Evolutionary conservation across 768 basidiomycete species (phyloP).

Genomic region (Boletus sp.): DNA sequence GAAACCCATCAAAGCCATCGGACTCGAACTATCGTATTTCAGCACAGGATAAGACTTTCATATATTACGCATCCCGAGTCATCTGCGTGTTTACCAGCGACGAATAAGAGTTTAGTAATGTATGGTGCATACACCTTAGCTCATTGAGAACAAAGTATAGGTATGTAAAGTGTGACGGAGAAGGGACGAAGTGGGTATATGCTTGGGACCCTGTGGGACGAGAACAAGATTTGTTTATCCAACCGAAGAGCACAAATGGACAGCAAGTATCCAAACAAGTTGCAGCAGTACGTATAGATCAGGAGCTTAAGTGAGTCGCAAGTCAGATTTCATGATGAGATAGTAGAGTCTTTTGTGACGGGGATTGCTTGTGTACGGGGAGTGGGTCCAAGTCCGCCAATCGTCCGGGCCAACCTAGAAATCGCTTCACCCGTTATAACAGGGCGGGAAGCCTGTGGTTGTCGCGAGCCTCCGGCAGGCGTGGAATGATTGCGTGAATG

Average conservation of each 20-base stretch:
- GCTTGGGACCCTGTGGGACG: conserved; percentile 13
- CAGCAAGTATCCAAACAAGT: conserved; percentile 11
- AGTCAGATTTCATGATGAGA: conserved; percentile 20
- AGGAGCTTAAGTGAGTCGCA: not conserved
- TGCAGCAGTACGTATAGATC: conserved; percentile 14
- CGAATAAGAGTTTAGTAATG: conserved; percentile 16
- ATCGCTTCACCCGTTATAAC: conserved; percentile 73
- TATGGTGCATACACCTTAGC: conserved; percentile 23
- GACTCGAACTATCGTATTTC: conserved; percentile 93
- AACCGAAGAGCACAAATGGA: conserved; percentile 15
- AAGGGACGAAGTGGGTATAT: conserved; percentile 25
- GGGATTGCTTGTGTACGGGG: conserved; percentile 27
- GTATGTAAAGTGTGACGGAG: conserved; percentile 16
- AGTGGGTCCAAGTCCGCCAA: conserved; percentile 40
- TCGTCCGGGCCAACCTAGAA: conserved; percentile 60
- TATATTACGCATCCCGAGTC: not conserved
- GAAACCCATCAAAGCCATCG: conserved; percentile 86
- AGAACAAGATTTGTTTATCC: conserved; percentile 18
- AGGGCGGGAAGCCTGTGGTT: conserved; percentile 53
- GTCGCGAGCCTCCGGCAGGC: conserved; percentile 43
- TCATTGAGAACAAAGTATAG: conserved; percentile 19
- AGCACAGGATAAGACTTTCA: conserved; percentile 47
- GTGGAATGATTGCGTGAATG: conserved; percentile 65
- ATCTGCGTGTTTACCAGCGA: not conserved
- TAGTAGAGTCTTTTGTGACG: conserved; percentile 27